Conservation (phyloP, 2,329 filamentous ascomycete species). For the Cladosporium cucumerinum region DNA sequence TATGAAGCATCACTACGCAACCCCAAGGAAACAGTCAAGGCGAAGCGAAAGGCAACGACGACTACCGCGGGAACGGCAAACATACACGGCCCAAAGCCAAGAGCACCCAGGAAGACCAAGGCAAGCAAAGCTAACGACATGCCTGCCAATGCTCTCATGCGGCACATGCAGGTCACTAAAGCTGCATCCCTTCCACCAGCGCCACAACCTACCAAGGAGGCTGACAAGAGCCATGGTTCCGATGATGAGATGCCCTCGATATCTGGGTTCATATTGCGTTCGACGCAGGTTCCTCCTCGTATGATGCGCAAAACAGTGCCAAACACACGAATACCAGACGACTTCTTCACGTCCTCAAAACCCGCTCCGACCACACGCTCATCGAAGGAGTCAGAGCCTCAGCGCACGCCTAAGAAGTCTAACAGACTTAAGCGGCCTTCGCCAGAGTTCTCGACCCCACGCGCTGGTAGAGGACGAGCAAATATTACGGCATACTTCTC, state of each 20-base stretch:
- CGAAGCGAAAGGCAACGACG: slow-evolving; percentile 27
- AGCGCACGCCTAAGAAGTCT: slow-evolving; percentile 23
- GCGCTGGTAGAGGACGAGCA: slow-evolving; percentile 24
- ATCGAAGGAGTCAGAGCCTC: slow-evolving; percentile 7
- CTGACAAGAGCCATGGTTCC: not conserved
- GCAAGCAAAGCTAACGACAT: slow-evolving; percentile 14
- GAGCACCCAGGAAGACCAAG: slow-evolving; percentile 20
- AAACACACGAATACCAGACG: not conserved
- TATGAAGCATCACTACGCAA: slow-evolving; percentile 54
- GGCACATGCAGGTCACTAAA: slow-evolving; percentile 22
- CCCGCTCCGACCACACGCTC: not conserved
- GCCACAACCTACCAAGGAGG: not conserved
- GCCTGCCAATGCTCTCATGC: slow-evolving; percentile 22
- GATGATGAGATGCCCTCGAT: slow-evolving; percentile 16
- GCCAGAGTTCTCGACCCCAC: slow-evolving; percentile 25
- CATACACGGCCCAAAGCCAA: slow-evolving; percentile 19
- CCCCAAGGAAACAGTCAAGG: slow-evolving; percentile 29
- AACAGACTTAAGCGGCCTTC: slow-evolving; percentile 28
- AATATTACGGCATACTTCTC: slow-evolving; percentile 28
- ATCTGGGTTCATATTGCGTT: slow-evolving; percentile 14
- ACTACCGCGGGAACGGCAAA: slow-evolving; percentile 19
- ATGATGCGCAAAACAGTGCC: not conserved
- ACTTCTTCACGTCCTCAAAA: not conserved
- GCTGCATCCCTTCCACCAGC: not conserved
- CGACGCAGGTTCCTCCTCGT: not conserved